Conservation (phyloP, 2,329 filamentous ascomycete genomes). For the Aspergillus fumigatus region DNA sequence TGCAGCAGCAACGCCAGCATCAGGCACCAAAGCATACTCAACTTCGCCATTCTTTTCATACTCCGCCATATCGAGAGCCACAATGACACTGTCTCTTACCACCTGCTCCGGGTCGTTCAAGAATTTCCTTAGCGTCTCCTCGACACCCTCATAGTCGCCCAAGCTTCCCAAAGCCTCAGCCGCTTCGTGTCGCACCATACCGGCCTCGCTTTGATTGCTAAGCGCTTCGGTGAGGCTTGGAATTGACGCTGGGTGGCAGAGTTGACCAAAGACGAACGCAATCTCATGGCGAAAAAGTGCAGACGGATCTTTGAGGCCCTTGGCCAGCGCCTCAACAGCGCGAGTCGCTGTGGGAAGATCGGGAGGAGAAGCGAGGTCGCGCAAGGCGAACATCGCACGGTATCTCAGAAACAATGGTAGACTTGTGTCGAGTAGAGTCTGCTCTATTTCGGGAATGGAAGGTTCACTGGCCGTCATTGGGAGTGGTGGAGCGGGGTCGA, state of each 20-base stretch:
- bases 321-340: constrained; percentile 80
- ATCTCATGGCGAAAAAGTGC: constrained; percentile 97
- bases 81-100: constrained; percentile 88
- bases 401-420: constrained; percentile 87
- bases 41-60: constrained; percentile 84
- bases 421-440: constrained; percentile 70
- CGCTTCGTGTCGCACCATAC: constrained; percentile 97
- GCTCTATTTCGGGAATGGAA: constrained; percentile 70
- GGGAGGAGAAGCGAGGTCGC: constrained; percentile 89
- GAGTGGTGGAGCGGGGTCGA: constrained; percentile 90
- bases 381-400: constrained; percentile 94
- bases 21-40: constrained; percentile 89
- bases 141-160: constrained; percentile 88
- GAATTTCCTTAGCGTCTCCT: constrained; percentile 77
- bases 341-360: constrained; percentile 83
- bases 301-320: constrained; percentile 78
- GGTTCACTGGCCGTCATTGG: constrained; percentile 59
- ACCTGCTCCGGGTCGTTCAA: constrained; percentile 87
- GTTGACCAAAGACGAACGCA: constrained; percentile 95
- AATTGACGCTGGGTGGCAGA: constrained; percentile 95
- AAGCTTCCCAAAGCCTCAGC: constrained; percentile 93
- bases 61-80: constrained; percentile 96
- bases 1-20: constrained; percentile 35
- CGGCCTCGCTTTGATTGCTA: constrained; percentile 73
- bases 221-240: constrained; percentile 77